A percentile compares a stretch with the other conserved stretches of the same genome.
Evolutionary conservation across 176 grass and related monocot genomes (phyloP).

Genomic region (Dendrocalamus sinicus): DNA sequence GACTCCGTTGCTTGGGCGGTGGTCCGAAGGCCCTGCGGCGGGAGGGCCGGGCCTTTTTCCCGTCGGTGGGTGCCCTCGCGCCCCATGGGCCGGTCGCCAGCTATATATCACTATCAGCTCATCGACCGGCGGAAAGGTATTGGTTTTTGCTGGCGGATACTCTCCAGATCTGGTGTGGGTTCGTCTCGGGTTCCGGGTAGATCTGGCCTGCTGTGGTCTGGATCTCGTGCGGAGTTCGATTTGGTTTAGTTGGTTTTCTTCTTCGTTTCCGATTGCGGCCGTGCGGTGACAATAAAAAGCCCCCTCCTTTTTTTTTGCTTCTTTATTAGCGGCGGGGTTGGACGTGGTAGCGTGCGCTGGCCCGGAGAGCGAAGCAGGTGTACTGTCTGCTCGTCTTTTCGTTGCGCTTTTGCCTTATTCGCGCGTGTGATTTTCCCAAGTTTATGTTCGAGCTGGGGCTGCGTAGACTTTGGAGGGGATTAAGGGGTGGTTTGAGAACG

Average conservation of each 20-base stretch:
- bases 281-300: not conserved
- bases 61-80: constrained; percentile 13
- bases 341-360: not conserved
- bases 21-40: constrained; percentile 2
- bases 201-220: constrained; percentile 36
- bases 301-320: not conserved
- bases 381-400: constrained; percentile 2
- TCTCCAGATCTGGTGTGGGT: constrained; percentile 33
- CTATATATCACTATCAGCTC: constrained; percentile 49
- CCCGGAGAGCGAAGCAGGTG: constrained; percentile 33
- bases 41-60: not conserved
- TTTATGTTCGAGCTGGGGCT: not conserved
- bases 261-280: not conserved
- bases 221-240: constrained; percentile 22
- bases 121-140: constrained; percentile 57
- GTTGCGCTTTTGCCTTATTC: not conserved
- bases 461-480: not conserved
- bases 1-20: not conserved
- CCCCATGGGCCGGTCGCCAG: constrained; percentile 60
- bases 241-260: not conserved
- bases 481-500: not conserved
- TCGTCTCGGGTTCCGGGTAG: constrained; percentile 10
- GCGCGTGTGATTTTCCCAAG: not conserved
- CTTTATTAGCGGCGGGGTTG: not conserved
- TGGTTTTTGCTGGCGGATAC: too few species aligned